Conservation (phyloP, 768 basidiomycete species). For the Tylopilus sp. region DNA sequence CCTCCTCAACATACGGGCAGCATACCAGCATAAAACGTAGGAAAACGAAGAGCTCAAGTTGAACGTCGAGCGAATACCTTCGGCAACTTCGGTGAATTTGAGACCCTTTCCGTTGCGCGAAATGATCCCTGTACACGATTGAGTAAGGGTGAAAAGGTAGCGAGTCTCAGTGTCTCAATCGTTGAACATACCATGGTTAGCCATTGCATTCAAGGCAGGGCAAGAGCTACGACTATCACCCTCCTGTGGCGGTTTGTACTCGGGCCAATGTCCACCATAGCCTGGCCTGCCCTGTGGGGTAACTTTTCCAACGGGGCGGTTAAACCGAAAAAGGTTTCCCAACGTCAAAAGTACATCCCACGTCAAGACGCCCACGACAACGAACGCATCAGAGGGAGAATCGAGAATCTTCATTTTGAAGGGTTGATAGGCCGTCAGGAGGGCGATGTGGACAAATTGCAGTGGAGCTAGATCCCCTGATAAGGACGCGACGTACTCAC, state of each 20-base stretch:
- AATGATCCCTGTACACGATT: slow-evolving; percentile 33
- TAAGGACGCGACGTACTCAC: too few species aligned
- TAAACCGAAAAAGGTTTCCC: slow-evolving; percentile 18
- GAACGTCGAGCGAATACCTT: slow-evolving; percentile 50
- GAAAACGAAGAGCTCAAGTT: slow-evolving; percentile 72
- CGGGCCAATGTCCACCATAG: slow-evolving; percentile 67
- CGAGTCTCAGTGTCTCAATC: too few species aligned
- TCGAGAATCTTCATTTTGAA: slow-evolving; percentile 18
- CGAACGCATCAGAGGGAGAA: slow-evolving; percentile 7
- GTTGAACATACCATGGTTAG: slow-evolving; percentile 74
- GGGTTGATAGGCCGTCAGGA: too few species aligned
- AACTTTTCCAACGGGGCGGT: slow-evolving; percentile 45
- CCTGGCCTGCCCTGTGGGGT: slow-evolving; percentile 55
- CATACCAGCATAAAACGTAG: too few species aligned
- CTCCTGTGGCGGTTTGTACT: slow-evolving; percentile 52
- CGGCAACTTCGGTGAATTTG: slow-evolving; percentile 48
- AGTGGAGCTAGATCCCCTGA: too few species aligned
- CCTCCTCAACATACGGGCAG: slow-evolving; percentile 55
- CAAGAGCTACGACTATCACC: slow-evolving; percentile 72
- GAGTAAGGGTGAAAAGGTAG: too few species aligned
- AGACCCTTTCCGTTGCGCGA: slow-evolving; percentile 70
- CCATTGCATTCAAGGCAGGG: slow-evolving; percentile 76
- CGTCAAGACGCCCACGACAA: slow-evolving; percentile 4
- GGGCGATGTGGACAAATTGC: too few species aligned
- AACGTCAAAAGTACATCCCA: slow-evolving; percentile 24